Conservation (phyloP, 805 yeast genomes). For the Wickerhamiella brachini region DNA sequence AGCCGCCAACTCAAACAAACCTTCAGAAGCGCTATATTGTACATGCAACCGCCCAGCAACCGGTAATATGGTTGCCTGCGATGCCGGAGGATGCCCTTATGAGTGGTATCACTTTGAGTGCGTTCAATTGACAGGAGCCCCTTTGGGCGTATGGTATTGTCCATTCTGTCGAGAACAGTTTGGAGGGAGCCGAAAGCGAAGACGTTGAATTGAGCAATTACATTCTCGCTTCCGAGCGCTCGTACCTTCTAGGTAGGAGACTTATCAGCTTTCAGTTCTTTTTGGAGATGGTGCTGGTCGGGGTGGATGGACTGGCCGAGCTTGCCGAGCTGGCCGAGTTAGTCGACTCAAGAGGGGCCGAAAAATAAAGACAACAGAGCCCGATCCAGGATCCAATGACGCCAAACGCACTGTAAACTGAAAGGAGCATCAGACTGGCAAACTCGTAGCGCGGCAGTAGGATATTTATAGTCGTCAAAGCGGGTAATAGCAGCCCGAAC, state of each 20-base stretch:
- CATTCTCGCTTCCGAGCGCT: no score
- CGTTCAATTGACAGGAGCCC: conserved; percentile 64
- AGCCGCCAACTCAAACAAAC: not conserved
- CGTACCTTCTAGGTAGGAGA: no score
- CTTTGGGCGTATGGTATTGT: conserved; percentile 70
- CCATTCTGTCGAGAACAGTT: conserved; percentile 51
- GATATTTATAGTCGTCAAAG: conserved; percentile 43
- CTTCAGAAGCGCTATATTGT: conserved; percentile 26
- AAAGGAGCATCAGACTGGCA: conserved; percentile 62
- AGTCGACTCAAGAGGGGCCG: not conserved
- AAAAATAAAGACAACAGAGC: conserved; percentile 7
- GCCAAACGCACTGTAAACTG: conserved; percentile 80
- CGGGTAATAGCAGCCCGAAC: conserved; percentile 47
- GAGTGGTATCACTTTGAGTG: conserved; percentile 95
- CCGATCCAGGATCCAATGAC: conserved; percentile 73
- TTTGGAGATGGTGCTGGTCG: no score
- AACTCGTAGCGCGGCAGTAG: conserved; percentile 51
- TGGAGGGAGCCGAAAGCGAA: not conserved
- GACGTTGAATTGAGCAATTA: not conserved
- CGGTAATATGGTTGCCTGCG: conserved; percentile 90
- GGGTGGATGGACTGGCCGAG: no score
- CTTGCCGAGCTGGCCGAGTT: no score
- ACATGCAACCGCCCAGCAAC: conserved; percentile 32
- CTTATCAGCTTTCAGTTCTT: no score
- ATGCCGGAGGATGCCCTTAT: conserved; percentile 55